Base-by-base conservation (phyloP, 2,329 filamentous ascomycete genomes). In the Penicillium carneum region DNA sequence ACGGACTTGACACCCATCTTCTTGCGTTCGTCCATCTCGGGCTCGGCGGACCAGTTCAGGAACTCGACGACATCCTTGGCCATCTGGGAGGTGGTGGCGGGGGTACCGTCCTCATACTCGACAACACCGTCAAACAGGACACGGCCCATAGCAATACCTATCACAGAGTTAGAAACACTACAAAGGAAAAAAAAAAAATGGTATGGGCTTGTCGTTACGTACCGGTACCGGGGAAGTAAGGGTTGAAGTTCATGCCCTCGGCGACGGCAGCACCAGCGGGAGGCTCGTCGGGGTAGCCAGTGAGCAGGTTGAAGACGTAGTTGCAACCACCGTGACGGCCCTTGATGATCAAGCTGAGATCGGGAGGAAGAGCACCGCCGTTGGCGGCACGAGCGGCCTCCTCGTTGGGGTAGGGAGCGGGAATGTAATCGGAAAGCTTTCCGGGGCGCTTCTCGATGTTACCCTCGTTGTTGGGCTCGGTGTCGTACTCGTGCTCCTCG, bases 51-150 rank as follows among this genome's bases (percentile, higher is more conserved):
- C 95, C 95, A 99, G 89, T 99, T 98, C 77, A 99, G 87, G 85
- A 99, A 99, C 83, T 99, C 95, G 63, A 91, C 89, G 63, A 99
- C 95, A 74, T 99, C 95, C 89, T 99, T 99, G 81, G 95, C 95
- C 95, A 99, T 99, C 84, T 99, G 95, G 66, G 94, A 97, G 69
- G 93, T 93, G 64, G 94, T 92, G 51, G 95, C 95, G 54, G 93
- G 91, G 43, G 95, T 99, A 66, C 87, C 93, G 71, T 99, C 95
- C 80, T 99, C 95, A 83, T 98, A 99, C 81, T 99, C 95, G 67
- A 99, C 95, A 61, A 99, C 84, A 67, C 92, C 95, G 72, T 99
- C 95, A 83, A 96, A 99, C 63, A 99, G 88, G 64, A 98, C 95
- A 88, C 95, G 94, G 73, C 90, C 94, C 95, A 99, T 99, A 75